Evolutionary conservation across 1,139 yeast genomes (phyloP).

Genomic region (Magnusiomyces fungicola): DNA sequence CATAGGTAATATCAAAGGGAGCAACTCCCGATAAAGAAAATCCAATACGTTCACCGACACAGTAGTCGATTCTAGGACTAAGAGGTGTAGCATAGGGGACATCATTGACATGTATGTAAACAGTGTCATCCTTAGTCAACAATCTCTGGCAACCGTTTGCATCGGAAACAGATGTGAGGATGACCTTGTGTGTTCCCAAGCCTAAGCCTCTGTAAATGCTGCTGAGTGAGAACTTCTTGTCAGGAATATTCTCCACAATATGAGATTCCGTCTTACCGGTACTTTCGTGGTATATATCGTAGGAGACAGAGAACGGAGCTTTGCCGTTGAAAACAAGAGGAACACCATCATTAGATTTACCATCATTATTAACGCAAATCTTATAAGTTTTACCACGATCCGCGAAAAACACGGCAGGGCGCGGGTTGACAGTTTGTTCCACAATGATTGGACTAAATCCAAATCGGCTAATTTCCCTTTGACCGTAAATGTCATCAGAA

Average conservation of each 20-base stretch:
- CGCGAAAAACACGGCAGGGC: conserved; percentile 52
- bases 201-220: conserved; percentile 40
- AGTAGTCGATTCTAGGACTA: conserved; percentile 45
- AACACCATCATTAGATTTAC: conserved; percentile 39
- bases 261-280: conserved; percentile 42
- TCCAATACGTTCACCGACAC: conserved; percentile 88
- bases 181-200: conserved; percentile 51
- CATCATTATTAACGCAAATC: conserved; percentile 42
- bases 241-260: conserved; percentile 32
- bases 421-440: conserved; percentile 51
- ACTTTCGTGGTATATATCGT: conserved; percentile 48
- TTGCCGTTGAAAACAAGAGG: conserved; percentile 50
- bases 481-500: conserved; percentile 54
- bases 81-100: conserved; percentile 57
- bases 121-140: conserved; percentile 30
- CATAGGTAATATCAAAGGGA: conserved; percentile 69
- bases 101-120: conserved; percentile 57
- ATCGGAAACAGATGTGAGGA: conserved; percentile 54
- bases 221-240: conserved; percentile 31
- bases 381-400: conserved; percentile 41
- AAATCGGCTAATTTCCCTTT: conserved; percentile 23
- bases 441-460: conserved; percentile 38
- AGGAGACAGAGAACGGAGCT: conserved; percentile 55
- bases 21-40: conserved; percentile 72
- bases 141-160: conserved; percentile 58